Evolutionary conservation across 2,329 filamentous ascomycete genomes (phyloP).

Genomic region (Hymenoscyphus infarciens): DNA sequence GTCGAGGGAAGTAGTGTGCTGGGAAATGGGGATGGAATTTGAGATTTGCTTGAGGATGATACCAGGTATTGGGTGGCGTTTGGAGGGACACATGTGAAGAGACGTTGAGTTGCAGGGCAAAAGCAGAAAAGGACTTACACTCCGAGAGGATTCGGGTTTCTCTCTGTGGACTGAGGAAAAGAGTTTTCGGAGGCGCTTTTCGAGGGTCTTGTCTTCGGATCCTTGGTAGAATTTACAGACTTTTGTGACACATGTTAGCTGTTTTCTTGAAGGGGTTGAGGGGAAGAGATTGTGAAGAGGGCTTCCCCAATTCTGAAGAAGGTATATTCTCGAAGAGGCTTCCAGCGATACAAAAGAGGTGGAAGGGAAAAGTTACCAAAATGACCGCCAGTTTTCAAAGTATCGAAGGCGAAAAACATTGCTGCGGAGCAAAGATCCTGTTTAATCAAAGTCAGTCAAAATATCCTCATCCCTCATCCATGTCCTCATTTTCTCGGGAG

Average conservation of each 20-base stretch:
- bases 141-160: slow-evolving; percentile 88
- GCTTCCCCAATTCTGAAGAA: too few species aligned
- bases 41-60: too few species aligned
- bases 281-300: too few species aligned
- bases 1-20: too few species aligned
- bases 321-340: too few species aligned
- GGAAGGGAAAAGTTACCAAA: slow-evolving; percentile 45
- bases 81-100: too few species aligned
- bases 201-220: slow-evolving; percentile 74
- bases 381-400: slow-evolving; percentile 75
- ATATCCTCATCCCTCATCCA: not conserved
- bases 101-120: too few species aligned
- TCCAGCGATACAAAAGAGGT: too few species aligned
- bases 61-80: too few species aligned
- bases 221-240: slow-evolving; percentile 98
- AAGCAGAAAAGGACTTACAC: slow-evolving; percentile 50
- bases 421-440: slow-evolving; percentile 90
- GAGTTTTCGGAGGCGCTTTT: slow-evolving; percentile 68
- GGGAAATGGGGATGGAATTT: too few species aligned
- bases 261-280: too few species aligned
- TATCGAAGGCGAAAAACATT: slow-evolving; percentile 79
- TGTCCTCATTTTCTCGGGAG: not conserved
- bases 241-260: too few species aligned
- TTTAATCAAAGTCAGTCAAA: slow-evolving; percentile 2
- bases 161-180: slow-evolving; percentile 80